These are phyloP conservation scores for Scedosporium dehoogii DNA, from an alignment of 2,329 filamentous ascomycete species.

Conservation along the genomic window DNA sequence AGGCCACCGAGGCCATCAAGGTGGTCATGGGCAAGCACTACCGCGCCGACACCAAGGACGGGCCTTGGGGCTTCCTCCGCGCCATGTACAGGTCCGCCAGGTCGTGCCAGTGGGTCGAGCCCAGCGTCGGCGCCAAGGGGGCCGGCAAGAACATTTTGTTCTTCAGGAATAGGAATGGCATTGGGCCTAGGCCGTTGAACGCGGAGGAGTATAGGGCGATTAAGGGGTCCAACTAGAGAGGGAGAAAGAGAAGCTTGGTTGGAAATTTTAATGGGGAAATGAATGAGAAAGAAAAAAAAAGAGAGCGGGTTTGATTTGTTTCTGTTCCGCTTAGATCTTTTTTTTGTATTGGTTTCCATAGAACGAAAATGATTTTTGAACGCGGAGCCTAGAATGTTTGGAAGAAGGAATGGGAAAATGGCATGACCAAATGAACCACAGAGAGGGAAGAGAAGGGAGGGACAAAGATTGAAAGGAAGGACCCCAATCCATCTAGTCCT, in stretches of 20 bases:
- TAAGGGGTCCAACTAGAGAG: not conserved
- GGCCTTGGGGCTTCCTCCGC: constrained; percentile 72
- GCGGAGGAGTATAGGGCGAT: constrained; percentile 1
- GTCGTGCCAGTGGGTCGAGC: constrained; percentile 96
- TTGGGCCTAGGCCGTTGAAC: constrained; percentile 46
- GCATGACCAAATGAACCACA: not conserved
- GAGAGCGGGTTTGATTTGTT: not conserved
- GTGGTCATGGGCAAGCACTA: constrained; percentile 94
- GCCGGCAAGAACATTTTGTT: constrained; percentile 80
- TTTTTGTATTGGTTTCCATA: too few species aligned
- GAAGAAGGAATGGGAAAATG: not conserved
- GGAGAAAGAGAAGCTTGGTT: too few species aligned
- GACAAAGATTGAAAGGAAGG: too few species aligned
- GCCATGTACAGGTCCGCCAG: constrained; percentile 73
- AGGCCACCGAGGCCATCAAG: constrained; percentile 64
- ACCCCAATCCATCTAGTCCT: too few species aligned
- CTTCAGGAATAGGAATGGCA: constrained; percentile 88
- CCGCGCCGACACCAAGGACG: constrained; percentile 68
- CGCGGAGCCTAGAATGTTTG: not conserved
- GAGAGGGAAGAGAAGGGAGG: not conserved
- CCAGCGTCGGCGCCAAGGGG: constrained; percentile 68
- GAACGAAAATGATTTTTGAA: too few species aligned
- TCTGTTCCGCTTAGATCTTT: too few species aligned
- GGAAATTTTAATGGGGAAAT: not conserved
- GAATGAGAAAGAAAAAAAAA: not conserved